A percentile compares a stretch with the other conserved stretches of the same genome.
These are phyloP conservation scores for Russula emetica DNA, from an alignment of 768 basidiomycete genomes.

Conservation along the genomic window DNA sequence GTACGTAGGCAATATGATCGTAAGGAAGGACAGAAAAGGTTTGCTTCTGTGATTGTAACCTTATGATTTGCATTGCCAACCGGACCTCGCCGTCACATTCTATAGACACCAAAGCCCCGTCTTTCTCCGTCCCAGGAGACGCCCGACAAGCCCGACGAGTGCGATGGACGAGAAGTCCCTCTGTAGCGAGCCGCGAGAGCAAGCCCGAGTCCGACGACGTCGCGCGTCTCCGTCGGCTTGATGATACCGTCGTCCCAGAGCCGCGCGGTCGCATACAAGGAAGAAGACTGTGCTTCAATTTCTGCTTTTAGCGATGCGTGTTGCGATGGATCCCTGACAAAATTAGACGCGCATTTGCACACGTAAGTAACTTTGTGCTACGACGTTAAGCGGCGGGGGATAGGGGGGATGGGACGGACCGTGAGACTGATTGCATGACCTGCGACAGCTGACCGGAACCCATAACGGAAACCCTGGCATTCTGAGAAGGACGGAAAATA, in stretches of 20 bases:
- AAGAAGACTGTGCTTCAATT: constrained; percentile 86
- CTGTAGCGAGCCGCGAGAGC: constrained; percentile 61
- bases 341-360: not conserved
- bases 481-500: constrained; percentile 40
- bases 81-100: constrained; percentile 55
- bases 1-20: not conserved
- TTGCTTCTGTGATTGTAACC: not conserved
- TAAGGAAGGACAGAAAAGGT: not conserved
- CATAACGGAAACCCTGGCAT: constrained; percentile 94
- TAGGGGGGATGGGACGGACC: constrained; percentile 41
- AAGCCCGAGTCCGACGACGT: constrained; percentile 83
- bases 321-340: constrained; percentile 67
- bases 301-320: constrained; percentile 69
- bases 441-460: constrained; percentile 89
- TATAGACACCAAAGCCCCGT: constrained; percentile 83
- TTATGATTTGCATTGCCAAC: not conserved
- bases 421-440: constrained; percentile 88
- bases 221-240: constrained; percentile 80
- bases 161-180: constrained; percentile 6
- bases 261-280: constrained; percentile 85
- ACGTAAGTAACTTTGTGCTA: not conserved
- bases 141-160: not conserved
- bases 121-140: constrained; percentile 65
- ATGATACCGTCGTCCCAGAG: constrained; percentile 95
- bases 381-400: not conserved